Conservation (phyloP, 2,329 filamentous ascomycete species). For the Cytospora chrysosperma region DNA sequence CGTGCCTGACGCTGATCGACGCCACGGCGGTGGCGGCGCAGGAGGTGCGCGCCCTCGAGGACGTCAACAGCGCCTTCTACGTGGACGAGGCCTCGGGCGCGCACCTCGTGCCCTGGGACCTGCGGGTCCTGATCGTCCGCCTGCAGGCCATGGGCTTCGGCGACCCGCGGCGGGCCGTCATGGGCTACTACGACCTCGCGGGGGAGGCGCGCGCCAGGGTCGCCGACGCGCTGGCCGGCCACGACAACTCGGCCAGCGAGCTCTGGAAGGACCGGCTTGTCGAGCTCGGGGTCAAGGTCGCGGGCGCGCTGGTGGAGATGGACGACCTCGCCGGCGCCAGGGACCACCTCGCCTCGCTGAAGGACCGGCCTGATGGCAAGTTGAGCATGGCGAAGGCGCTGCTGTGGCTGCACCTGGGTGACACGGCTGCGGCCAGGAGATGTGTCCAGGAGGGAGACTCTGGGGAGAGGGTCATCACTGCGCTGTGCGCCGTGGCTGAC, state of each 20-base stretch:
- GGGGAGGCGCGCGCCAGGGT: conserved; percentile 69
- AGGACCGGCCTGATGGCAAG: conserved; percentile 39
- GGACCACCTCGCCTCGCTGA: conserved; percentile 66
- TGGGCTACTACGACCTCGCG: conserved; percentile 86
- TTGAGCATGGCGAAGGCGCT: conserved; percentile 57
- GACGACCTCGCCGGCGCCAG: conserved; percentile 80
- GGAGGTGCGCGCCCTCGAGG: conserved; percentile 63
- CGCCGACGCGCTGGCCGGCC: conserved; percentile 42
- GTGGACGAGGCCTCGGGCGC: conserved; percentile 51
- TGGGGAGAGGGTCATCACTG: conserved; percentile 54
- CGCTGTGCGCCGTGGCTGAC: conserved; percentile 76
- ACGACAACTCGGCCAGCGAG: conserved; percentile 54
- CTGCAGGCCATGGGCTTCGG: conserved; percentile 84
- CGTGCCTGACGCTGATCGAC: conserved; percentile 78
- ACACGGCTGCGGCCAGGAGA: conserved; percentile 64
- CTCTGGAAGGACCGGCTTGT: conserved; percentile 71
- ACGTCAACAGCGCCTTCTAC: conserved; percentile 59
- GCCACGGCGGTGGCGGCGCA: conserved; percentile 67
- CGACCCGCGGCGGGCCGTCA: conserved; percentile 79
- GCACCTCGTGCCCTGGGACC: conserved; percentile 81
- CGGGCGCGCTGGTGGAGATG: conserved; percentile 75
- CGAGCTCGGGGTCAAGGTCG: conserved; percentile 71
- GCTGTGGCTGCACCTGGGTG: conserved; percentile 76
- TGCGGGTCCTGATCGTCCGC: conserved; percentile 79
- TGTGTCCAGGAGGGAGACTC: conserved; percentile 45